A percentile compares a stretch with the other conserved stretches of the same genome.
phyloP scores from a whole-genome alignment of 208 protist species.

The Acanthamoeba culbertsoni region DNA sequence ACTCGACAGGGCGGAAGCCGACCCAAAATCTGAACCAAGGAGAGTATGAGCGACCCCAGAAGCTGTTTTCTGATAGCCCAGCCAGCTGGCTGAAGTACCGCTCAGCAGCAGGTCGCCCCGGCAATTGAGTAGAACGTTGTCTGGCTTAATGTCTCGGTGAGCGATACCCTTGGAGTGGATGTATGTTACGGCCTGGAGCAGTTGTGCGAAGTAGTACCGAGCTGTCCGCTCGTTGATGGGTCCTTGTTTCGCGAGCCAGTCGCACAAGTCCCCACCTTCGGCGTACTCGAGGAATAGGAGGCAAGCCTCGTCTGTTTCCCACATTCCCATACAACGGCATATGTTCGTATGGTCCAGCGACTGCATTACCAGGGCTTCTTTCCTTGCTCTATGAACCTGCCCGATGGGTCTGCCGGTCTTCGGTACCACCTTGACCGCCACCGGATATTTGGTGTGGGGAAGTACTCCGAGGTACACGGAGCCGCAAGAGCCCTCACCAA shows the following conservation, averaged over 20 bases:
- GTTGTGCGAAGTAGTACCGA: not conserved
- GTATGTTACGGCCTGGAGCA: not conserved
- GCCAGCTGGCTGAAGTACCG: not conserved
- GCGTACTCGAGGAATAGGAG: slow-evolving; percentile 14
- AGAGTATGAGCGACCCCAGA: not conserved
- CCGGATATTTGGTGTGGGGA: not conserved
- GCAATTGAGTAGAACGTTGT: not conserved
- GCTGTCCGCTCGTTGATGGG: not conserved
- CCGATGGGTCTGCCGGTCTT: not conserved
- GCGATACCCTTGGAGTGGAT: not conserved
- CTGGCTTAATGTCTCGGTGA: slow-evolving; percentile 35
- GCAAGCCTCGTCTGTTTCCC: not conserved
- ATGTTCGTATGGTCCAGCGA: not conserved
- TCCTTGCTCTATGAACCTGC: not conserved
- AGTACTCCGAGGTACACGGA: not conserved
- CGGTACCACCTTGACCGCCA: not conserved
- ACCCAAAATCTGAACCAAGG: not conserved
- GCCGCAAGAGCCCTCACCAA: not conserved
- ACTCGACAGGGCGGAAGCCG: no score
- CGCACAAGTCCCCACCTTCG: not conserved
- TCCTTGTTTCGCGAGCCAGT: not conserved
- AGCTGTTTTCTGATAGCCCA: not conserved
- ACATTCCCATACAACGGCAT: not conserved
- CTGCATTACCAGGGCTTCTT: not conserved
- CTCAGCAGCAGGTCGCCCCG: not conserved